Evolutionary conservation across 371 early-diverging fungal species (phyloP).

Genomic region (Syncephalastrum contaminatum): DNA sequence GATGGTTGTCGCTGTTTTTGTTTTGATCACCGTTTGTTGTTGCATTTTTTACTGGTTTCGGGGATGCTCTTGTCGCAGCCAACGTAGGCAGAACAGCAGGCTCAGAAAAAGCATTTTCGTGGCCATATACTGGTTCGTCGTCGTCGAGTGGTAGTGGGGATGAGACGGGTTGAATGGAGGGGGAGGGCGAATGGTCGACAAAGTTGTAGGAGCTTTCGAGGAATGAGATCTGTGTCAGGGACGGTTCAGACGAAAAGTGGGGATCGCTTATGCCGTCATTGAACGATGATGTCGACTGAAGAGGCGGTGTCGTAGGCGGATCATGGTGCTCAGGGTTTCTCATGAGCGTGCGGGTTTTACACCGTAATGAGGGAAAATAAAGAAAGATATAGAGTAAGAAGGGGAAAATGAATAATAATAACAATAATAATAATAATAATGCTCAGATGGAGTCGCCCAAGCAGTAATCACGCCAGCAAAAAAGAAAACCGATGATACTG

Average conservation of each 20-base stretch:
- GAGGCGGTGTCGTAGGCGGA: too few species aligned
- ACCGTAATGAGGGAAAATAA: too few species aligned
- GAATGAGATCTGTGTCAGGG: constrained; percentile 31
- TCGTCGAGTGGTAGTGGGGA: constrained; percentile 7
- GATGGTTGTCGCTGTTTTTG: too few species aligned
- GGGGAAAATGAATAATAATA: too few species aligned
- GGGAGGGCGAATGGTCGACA: constrained; percentile 2
- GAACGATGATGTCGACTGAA: constrained; percentile 4
- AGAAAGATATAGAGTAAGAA: too few species aligned
- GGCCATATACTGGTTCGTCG: neutral
- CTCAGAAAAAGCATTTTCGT: neutral
- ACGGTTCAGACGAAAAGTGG: constrained; percentile 19
- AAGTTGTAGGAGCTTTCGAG: constrained; percentile 18
- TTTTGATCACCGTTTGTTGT: too few species aligned
- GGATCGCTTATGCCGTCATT: constrained; percentile 5
- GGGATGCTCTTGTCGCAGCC: neutral
- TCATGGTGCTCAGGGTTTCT: too few species aligned
- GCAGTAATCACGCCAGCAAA: neutral
- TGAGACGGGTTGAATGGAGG: constrained; percentile 1
- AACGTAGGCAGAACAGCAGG: neutral
- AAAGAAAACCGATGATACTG: neutral
- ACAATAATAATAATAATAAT: too few species aligned
- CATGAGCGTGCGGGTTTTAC: too few species aligned
- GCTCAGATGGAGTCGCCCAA: too few species aligned
- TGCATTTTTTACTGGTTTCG: too few species aligned